Conservation (phyloP, 2,329 filamentous ascomycete genomes). For the Truncatella angustata region DNA sequence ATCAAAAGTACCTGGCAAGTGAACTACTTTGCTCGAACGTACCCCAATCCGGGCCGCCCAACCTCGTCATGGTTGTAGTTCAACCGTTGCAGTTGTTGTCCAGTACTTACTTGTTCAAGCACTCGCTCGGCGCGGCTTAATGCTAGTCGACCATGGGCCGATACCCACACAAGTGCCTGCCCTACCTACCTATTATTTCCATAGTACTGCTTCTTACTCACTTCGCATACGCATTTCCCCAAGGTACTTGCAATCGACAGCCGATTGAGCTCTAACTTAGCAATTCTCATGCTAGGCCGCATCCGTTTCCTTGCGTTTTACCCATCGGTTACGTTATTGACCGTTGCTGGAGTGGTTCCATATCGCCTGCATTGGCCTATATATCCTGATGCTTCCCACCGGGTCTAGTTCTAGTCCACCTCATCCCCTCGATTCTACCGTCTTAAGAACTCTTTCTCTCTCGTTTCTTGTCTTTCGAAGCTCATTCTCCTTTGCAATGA, state of each 20-base stretch:
- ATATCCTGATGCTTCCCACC: conserved; percentile 41
- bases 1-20: neutral
- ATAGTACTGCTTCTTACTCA: neutral
- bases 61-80: conserved; percentile 8
- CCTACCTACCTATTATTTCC: neutral
- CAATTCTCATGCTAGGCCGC: conserved; percentile 19
- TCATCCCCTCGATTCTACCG: conserved; percentile 13
- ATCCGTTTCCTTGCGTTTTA: conserved; percentile 25
- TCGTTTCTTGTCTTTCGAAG: conserved; percentile 27
- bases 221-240: neutral
- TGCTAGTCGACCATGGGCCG: conserved; percentile 6
- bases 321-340: conserved; percentile 20
- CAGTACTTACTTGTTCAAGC: conserved; percentile 4
- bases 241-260: conserved; percentile 2
- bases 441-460: conserved; percentile 1
- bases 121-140: neutral
- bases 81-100: neutral
- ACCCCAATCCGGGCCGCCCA: neutral
- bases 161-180: conserved; percentile 9
- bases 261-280: conserved; percentile 4
- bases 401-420: conserved; percentile 9
- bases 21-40: neutral
- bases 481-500: conserved; percentile 36
- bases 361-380: conserved; percentile 34
- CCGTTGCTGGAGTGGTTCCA: conserved; percentile 23